Percentiles rank a stretch among this genome's conserved stretches.
Conservation (phyloP, 2,329 filamentous ascomycete species). For the Thelonectria rubi region DNA sequence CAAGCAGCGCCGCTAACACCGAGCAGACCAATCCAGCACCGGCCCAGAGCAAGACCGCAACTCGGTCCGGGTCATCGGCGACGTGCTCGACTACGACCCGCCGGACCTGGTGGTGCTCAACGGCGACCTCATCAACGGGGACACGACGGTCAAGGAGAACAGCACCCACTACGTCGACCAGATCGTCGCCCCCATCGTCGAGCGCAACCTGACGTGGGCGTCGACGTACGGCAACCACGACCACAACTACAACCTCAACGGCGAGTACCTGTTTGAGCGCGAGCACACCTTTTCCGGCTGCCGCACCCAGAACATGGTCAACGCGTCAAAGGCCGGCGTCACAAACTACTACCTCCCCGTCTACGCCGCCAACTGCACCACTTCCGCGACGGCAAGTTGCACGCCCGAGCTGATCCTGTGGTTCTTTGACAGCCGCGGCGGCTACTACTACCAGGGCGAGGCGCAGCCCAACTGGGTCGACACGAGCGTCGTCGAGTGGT, state of each 20-base stretch:
- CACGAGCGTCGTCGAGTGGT: slow-evolving; percentile 55
- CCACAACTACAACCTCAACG: slow-evolving; percentile 57
- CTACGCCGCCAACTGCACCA: slow-evolving; percentile 45
- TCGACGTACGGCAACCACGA: slow-evolving; percentile 78
- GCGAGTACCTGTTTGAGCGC: slow-evolving; percentile 32
- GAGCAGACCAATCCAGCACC: slow-evolving; percentile 25
- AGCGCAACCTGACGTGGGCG: slow-evolving; percentile 66
- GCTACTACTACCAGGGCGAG: slow-evolving; percentile 55
- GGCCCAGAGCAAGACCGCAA: slow-evolving; percentile 50
- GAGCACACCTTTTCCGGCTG: slow-evolving; percentile 38
- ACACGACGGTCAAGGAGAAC: slow-evolving; percentile 64
- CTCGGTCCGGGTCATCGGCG: slow-evolving; percentile 47
- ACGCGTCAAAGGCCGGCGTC: slow-evolving; percentile 40
- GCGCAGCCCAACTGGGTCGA: slow-evolving; percentile 56
- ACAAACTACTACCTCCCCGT: slow-evolving; percentile 57
- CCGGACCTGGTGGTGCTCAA: slow-evolving; percentile 72
- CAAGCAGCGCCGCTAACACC: slow-evolving; percentile 3
- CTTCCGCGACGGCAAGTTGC: slow-evolving; percentile 36
- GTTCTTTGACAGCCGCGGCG: slow-evolving; percentile 75
- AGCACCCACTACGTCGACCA: slow-evolving; percentile 63
- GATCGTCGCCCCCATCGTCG: slow-evolving; percentile 64
- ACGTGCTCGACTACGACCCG: slow-evolving; percentile 44
- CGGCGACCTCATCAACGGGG: slow-evolving; percentile 74
- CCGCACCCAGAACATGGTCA: slow-evolving; percentile 39
- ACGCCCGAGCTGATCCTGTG: slow-evolving; percentile 62